Evolutionary conservation across 768 basidiomycete species (phyloP).

Genomic region (Tylopilus felleus): DNA sequence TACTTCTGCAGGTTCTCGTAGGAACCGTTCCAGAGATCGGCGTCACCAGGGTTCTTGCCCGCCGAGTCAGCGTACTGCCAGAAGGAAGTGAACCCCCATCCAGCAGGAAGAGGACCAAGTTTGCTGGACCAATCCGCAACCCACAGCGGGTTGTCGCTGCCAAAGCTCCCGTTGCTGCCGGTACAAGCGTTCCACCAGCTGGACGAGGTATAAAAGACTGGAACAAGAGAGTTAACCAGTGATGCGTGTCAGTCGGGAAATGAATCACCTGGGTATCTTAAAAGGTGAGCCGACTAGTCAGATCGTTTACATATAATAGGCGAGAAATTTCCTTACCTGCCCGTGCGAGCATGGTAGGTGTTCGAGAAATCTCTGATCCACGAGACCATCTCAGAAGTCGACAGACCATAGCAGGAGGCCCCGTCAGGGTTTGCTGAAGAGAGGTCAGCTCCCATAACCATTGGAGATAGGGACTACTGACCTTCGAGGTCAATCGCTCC

Average conservation of each 20-base stretch:
- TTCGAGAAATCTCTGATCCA: constrained; percentile 63
- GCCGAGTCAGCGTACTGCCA: constrained; percentile 58
- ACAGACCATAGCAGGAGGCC: constrained; percentile 52
- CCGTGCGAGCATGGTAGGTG: constrained; percentile 50
- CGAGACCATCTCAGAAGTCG: constrained; percentile 50
- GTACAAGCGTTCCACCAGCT: constrained; percentile 71
- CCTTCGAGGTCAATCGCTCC: constrained; percentile 64
- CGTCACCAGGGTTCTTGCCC: constrained; percentile 55
- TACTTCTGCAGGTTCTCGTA: constrained; percentile 40
- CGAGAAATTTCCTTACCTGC: constrained; percentile 34
- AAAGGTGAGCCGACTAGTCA: neutral
- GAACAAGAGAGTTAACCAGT: neutral
- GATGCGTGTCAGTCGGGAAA: neutral
- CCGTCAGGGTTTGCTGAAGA: constrained; percentile 49
- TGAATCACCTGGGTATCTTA: constrained; percentile 40
- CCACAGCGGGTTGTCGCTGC: constrained; percentile 54
- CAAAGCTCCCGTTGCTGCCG: constrained; percentile 52
- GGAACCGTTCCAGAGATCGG: constrained; percentile 55
- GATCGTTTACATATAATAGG: neutral
- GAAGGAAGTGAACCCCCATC: constrained; percentile 54
- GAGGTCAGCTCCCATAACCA: neutral
- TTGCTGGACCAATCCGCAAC: constrained; percentile 51
- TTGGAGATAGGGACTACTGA: constrained; percentile 22
- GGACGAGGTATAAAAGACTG: constrained; percentile 62
- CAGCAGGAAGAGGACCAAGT: constrained; percentile 55